Base-by-base conservation (phyloP, 169 alveolate species). In the Plasmodium relictum region DNA sequence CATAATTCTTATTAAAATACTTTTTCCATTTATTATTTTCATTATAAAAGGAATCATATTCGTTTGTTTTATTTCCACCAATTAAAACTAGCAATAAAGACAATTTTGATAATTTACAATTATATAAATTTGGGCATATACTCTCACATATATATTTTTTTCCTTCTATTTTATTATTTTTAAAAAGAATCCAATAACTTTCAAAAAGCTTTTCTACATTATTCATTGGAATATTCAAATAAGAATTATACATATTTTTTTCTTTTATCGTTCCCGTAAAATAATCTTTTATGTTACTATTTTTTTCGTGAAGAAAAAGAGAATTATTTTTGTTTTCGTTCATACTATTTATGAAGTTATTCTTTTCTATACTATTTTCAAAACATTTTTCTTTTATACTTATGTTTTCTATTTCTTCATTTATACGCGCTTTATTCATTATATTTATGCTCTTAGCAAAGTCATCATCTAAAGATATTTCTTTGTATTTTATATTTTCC, bases 361-460 rank as follows among this genome's bases (percentile, higher is more conserved):
- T 48, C 5, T 48, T 48, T 22, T 20, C 42, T 31, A 22, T 0
- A 8, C 45, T 48, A 7, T 92, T 58, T 59, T 86, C 48, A 3
- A 68, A 50, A 3, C 61, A 52, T 12, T 41, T 16, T 12, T 85
- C 48, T n/a, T 73, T 12, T 22, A 12, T 65, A 69, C 50, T 48
- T 10, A 86, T 12, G 39, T 61, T 52, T 7, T 22, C 37, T 6
- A 59, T 52, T 50, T 62, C 91, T 14, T 88, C 80, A 20, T 54
- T 16, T 9, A 65, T 39, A 65, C 88, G 14, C 12, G 16, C 24
- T 48, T 62, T 50, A 88, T 88, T 62, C 44, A 70, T 18, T 39
- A 93, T 37, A 26, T 89, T 44, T 71, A 93, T 44, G 61, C 58
- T 50, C 26, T 93, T 87, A 59, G 94, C 26, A 45, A 69, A 63